phyloP scores from a whole-genome alignment of 148 eudicot genomes.

The Amaranthus hypochondriacus region DNA sequence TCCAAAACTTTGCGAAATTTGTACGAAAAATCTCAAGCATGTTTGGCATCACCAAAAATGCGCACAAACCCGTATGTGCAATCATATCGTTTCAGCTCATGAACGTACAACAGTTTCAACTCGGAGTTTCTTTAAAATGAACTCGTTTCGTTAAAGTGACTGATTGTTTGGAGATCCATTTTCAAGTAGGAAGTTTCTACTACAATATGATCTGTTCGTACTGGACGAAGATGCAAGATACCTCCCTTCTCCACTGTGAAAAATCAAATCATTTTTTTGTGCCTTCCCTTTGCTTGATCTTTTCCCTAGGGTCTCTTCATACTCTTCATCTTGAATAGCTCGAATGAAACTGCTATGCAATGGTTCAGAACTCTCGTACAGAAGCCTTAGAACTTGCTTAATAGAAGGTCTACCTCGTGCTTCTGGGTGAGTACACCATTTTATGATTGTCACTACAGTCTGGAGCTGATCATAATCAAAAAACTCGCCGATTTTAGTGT shows the following conservation, averaged over 20 bases:
- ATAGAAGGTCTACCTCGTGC: slow-evolving; percentile 87
- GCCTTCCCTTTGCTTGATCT: slow-evolving; percentile 54
- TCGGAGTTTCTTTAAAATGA: too few species aligned
- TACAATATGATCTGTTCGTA: slow-evolving; percentile 77
- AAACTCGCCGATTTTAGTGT: slow-evolving; percentile 60
- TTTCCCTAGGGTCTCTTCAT: slow-evolving; percentile 44
- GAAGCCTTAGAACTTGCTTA: slow-evolving; percentile 90
- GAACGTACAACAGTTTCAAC: too few species aligned
- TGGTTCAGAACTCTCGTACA: slow-evolving; percentile 83
- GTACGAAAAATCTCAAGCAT: too few species aligned
- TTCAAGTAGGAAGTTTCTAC: slow-evolving; percentile 79
- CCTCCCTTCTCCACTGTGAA: slow-evolving; percentile 72
- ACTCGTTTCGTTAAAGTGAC: slow-evolving; percentile 35
- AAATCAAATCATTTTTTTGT: slow-evolving; percentile 40
- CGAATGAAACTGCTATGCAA: slow-evolving; percentile 69
- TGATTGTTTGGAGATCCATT: slow-evolving; percentile 62
- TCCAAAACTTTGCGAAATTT: too few species aligned
- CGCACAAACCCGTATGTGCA: too few species aligned
- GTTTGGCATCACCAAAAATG: too few species aligned
- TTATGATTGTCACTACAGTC: slow-evolving; percentile 51
- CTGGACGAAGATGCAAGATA: slow-evolving; percentile 92
- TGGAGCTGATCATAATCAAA: slow-evolving; percentile 84
- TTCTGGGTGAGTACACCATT: slow-evolving; percentile 89
- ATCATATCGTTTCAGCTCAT: too few species aligned
- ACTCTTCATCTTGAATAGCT: slow-evolving; percentile 68